Conservation (phyloP, 1,139 yeast genomes). For the Geotrichum restrictum region DNA sequence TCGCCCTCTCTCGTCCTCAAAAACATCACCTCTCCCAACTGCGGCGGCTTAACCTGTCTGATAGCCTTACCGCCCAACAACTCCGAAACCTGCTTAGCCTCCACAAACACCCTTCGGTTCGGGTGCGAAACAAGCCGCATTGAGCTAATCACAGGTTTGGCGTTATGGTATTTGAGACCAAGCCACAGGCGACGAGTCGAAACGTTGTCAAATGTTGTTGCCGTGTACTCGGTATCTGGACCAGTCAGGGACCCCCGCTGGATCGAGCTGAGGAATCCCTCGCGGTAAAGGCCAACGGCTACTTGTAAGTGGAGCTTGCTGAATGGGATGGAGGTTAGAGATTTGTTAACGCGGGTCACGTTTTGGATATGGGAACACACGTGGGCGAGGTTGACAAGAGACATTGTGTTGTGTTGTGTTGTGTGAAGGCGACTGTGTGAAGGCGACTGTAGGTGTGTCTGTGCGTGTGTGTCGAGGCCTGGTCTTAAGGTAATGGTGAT, state of each 20-base stretch:
- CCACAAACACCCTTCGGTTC: conserved; percentile 65
- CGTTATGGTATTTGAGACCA: conserved; percentile 81
- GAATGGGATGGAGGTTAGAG: conserved; percentile 80
- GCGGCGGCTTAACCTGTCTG: conserved; percentile 72
- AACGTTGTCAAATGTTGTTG: conserved; percentile 83
- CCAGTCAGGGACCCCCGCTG: conserved; percentile 88
- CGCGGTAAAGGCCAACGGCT: conserved; percentile 78
- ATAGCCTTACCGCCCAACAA: conserved; percentile 75
- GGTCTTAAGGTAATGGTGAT: not conserved
- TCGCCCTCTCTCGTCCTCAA: conserved; percentile 48
- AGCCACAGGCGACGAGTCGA: conserved; percentile 87
- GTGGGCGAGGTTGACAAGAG: conserved; percentile 78
- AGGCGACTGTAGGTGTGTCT: too few relatives aligned
- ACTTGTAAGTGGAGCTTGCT: conserved; percentile 78
- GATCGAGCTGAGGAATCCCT: conserved; percentile 81
- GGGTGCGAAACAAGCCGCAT: conserved; percentile 81
- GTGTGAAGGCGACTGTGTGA: too few relatives aligned
- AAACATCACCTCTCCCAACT: conserved; percentile 86
- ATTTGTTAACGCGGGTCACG: conserved; percentile 69
- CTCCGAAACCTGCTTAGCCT: conserved; percentile 59
- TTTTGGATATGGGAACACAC: conserved; percentile 88
- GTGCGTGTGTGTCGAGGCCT: too few relatives aligned
- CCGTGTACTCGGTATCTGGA: conserved; percentile 71
- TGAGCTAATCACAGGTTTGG: conserved; percentile 68
- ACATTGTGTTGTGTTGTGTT: conserved; percentile 47